Percentiles rank a stretch among this genome's conserved stretches.
These are phyloP conservation scores for Durusdinium trenchii DNA, from an alignment of 73 alveolate genomes.

Conservation along the genomic window DNA sequence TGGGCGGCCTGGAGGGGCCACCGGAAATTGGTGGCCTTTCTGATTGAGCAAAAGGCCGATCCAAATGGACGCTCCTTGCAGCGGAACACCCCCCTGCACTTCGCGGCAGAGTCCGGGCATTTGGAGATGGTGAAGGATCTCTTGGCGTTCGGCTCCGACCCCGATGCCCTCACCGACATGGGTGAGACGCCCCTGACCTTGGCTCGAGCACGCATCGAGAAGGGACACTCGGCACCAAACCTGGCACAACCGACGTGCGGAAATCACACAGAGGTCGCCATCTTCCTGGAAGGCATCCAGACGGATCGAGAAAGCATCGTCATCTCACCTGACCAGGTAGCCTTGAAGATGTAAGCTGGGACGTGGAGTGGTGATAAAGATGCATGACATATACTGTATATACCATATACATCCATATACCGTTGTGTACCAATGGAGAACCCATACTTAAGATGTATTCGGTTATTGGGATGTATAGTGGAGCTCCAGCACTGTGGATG, in stretches of 20 bases:
- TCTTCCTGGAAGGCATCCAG: constrained; percentile 16
- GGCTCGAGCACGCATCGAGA: constrained; percentile 36
- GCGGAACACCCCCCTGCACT: constrained; percentile 70
- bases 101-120: constrained; percentile 59
- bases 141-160: constrained; percentile 13
- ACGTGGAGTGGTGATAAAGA: too few species aligned
- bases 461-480: too few species aligned
- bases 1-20: constrained; percentile 80
- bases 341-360: constrained; percentile 54
- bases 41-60: constrained; percentile 49
- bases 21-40: not conserved
- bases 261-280: constrained; percentile 43
- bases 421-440: too few species aligned
- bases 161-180: constrained; percentile 69
- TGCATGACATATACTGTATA: too few species aligned
- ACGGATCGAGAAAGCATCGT: constrained; percentile 31
- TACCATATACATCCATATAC: too few species aligned
- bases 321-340: constrained; percentile 22
- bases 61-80: constrained; percentile 61
- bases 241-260: constrained; percentile 61
- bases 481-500: too few species aligned
- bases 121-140: constrained; percentile 40
- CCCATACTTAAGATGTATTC: too few species aligned
- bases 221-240: constrained; percentile 65
- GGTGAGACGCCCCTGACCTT: constrained; percentile 69